Percentiles rank a stretch among this genome's conserved stretches.
Conservation (phyloP, 1,139 yeast species). For the Zygosaccharomyces sapae region DNA sequence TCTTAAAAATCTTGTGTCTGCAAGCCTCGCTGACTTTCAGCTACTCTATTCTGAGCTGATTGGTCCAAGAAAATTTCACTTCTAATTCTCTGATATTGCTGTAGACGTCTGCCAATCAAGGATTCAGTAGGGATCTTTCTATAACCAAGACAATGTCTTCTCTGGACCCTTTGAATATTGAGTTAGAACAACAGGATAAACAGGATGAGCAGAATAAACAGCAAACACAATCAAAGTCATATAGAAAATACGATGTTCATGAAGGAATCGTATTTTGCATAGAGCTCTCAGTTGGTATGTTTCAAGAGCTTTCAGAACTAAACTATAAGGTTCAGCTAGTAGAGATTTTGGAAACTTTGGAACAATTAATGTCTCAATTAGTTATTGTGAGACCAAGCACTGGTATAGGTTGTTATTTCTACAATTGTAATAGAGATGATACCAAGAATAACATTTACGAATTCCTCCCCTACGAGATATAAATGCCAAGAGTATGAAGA, state of each 20-base stretch:
- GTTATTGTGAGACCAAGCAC: conserved; percentile 57
- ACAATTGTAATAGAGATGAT: conserved; percentile 42
- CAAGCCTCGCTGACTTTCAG: too few relatives aligned
- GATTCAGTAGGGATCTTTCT: too few relatives aligned
- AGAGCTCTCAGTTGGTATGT: conserved; percentile 53
- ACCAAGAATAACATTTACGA: conserved; percentile 36
- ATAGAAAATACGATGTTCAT: conserved; percentile 46
- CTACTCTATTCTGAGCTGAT: too few relatives aligned
- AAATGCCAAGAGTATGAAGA: conserved; percentile 41
- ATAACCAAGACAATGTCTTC: conserved; percentile 2
- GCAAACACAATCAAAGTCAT: conserved; percentile 5
- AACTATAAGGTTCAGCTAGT: conserved; percentile 44
- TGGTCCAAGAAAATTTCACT: too few relatives aligned
- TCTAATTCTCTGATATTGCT: too few relatives aligned
- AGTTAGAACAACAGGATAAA: too few relatives aligned
- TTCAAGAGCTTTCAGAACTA: conserved; percentile 39
- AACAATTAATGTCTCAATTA: conserved; percentile 53
- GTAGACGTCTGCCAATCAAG: too few relatives aligned
- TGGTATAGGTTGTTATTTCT: conserved; percentile 63
- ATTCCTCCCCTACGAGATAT: conserved; percentile 41
- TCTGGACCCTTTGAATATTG: conserved; percentile 1
- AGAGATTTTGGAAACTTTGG: conserved; percentile 51
- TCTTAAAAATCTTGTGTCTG: too few relatives aligned
- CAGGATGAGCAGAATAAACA: not conserved
- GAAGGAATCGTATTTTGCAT: conserved; percentile 63